Evolutionary conservation across 495 filamentous ascomycete genomes (phyloP), one percentile per base, ranked within the genome.

Genomic region (Daldinia concentrica): DNA sequence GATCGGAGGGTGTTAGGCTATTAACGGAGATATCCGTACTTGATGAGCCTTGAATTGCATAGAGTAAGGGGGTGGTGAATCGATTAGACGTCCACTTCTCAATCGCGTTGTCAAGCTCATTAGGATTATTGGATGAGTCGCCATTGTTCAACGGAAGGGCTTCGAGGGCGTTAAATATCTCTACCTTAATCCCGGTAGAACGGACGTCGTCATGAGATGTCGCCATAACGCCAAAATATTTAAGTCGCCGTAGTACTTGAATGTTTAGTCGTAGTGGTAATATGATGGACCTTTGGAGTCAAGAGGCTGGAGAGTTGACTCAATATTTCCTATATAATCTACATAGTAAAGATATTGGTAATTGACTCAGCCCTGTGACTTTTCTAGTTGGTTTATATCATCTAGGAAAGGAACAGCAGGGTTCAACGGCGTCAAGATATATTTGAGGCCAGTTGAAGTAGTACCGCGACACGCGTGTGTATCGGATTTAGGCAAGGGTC

Each of bases 21-120:
- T 45, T 14, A 4, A 15, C 22, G 4, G 2, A 68, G 12, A 62
- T 36, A 48, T 62, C 58, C 14, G 50, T 11, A 6, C 17, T 14
- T 3, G 58, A 39, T n/a, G 66, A 68, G n/a, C 51, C 48, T 15
- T 67, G 12, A 43, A 68, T 50, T 48, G 48, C 14, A 19, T 68
- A 62, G 6, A 58, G 6, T 68, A 45, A 39, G 29, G 50, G 17
- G 0, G 50, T 30, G 22, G 24, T 11, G 26, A 51, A 37, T 6
- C 2, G 9, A 41, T 22, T 45, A 1, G 58, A 57, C 17, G 39
- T 27, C 66, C 66, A 68, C 51, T 43, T 51, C 32, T 11, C 51
- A 9, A 68, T 15, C 4, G 19, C 50, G 5, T 12, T 17, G 58
- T 52, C 51, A 11, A 62, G 34, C 9, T 50, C 22, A 37, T 48